Evolutionary conservation across 768 basidiomycete genomes (phyloP).

Genomic region (Mycena latifolia): DNA sequence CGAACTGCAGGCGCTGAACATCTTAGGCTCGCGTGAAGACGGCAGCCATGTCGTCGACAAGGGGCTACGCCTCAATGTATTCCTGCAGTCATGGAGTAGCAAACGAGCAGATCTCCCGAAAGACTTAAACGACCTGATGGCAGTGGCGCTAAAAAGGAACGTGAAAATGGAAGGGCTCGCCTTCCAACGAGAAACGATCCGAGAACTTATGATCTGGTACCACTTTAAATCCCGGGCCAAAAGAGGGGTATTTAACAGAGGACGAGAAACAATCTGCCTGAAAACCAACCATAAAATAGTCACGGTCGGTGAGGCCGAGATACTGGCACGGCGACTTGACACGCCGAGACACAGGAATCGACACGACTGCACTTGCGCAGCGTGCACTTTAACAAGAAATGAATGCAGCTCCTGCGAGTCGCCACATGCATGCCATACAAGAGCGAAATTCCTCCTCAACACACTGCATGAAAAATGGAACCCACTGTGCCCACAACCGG

Average conservation of each 20-base stretch:
- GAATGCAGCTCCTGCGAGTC: not conserved
- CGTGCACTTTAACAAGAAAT: not conserved
- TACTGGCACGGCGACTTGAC: not conserved
- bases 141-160: not conserved
- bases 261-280: not conserved
- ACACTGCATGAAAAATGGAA: slow-evolving; percentile 13
- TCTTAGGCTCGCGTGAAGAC: not conserved
- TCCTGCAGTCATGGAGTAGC: slow-evolving; percentile 2
- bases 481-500: not conserved
- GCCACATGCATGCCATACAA: slow-evolving; percentile 14
- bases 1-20: not conserved
- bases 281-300: not conserved
- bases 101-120: not conserved
- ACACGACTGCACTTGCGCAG: not conserved
- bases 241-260: not conserved
- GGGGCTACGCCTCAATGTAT: not conserved
- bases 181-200: not conserved
- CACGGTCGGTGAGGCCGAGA: slow-evolving; percentile 6
- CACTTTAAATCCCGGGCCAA: not conserved
- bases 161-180: slow-evolving; percentile 5
- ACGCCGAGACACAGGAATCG: not conserved
- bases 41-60: not conserved
- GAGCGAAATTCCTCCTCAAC: slow-evolving; percentile 5
- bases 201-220: not conserved
- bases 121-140: not conserved